Conservation (phyloP, 495 filamentous ascomycete genomes). For the Alectoria sarmentosa region DNA sequence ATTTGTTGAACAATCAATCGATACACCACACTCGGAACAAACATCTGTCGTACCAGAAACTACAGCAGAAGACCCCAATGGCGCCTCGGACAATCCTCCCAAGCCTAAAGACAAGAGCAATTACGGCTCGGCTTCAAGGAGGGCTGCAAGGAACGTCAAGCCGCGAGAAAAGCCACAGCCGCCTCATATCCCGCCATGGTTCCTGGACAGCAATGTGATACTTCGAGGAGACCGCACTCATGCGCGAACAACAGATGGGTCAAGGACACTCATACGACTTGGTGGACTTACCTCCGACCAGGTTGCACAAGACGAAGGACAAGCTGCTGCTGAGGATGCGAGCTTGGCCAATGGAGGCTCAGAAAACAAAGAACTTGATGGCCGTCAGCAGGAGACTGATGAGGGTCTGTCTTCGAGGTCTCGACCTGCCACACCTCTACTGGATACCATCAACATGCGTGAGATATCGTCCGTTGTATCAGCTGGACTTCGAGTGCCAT, state of each 20-base stretch:
- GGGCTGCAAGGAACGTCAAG: slow-evolving; percentile 28
- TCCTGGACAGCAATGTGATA: slow-evolving; percentile 33
- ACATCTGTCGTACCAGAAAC: background rate
- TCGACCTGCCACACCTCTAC: background rate
- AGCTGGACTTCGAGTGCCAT: slow-evolving; percentile 22
- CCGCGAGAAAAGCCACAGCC: slow-evolving; percentile 21
- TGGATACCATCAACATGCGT: slow-evolving; percentile 13
- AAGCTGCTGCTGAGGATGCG: background rate
- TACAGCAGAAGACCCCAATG: slow-evolving; percentile 9
- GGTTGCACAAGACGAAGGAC: background rate
- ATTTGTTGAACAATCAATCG: slow-evolving; percentile 6
- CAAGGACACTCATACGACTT: background rate
- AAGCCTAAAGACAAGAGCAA: slow-evolving; percentile 23
- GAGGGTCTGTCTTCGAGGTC: background rate
- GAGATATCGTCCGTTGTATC: slow-evolving; percentile 22
- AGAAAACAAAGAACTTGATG: background rate
- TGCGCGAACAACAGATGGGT: background rate
- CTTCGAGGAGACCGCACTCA: slow-evolving; percentile 23
- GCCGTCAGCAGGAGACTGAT: background rate
- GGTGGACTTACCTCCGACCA: background rate
- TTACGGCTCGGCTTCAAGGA: slow-evolving; percentile 29
- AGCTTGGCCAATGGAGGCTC: background rate
- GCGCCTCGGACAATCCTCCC: slow-evolving; percentile 13
- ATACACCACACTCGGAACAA: slow-evolving; percentile 5
- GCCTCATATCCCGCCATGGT: slow-evolving; percentile 35